Evolutionary conservation across 1,139 yeast genomes (phyloP).

Genomic region (Meyerozyma elateridarum): DNA sequence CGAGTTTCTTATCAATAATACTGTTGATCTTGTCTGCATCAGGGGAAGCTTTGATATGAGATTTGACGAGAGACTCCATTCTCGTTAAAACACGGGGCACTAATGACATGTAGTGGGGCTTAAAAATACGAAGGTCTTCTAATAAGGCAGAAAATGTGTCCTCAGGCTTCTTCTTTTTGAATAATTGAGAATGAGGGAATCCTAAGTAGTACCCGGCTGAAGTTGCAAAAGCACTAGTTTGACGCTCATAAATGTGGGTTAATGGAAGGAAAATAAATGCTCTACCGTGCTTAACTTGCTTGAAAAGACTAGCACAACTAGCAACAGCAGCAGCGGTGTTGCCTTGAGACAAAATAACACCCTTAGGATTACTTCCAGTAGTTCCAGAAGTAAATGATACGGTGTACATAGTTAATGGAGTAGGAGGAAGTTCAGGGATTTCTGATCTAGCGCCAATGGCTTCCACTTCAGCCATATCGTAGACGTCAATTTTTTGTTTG

Average conservation of each 20-base stretch:
- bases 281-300: slow-evolving; percentile 12
- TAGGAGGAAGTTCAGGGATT: slow-evolving; percentile 21
- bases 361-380: slow-evolving; percentile 39
- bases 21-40: slow-evolving; percentile 8
- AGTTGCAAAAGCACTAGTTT: slow-evolving; percentile 26
- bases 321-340: slow-evolving; percentile 25
- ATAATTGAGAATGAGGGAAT: slow-evolving; percentile 31
- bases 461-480: slow-evolving; percentile 16
- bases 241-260: slow-evolving; percentile 41
- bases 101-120: slow-evolving; percentile 29
- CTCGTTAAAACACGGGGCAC: slow-evolving; percentile 39
- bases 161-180: slow-evolving; percentile 6
- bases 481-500: slow-evolving; percentile 10
- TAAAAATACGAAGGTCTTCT: slow-evolving; percentile 26
- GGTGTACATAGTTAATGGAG: slow-evolving; percentile 26
- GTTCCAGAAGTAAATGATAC: slow-evolving; percentile 43
- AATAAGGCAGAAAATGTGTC: slow-evolving; percentile 17
- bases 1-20: slow-evolving; percentile 12
- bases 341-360: slow-evolving; percentile 32
- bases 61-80: slow-evolving; percentile 22
- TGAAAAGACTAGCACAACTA: slow-evolving; percentile 11
- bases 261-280: slow-evolving; percentile 31
- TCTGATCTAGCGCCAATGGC: slow-evolving; percentile 13
- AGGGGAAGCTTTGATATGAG: slow-evolving; percentile 7
- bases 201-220: slow-evolving; percentile 37